Evolutionary conservation across 208 protist species (phyloP).

Genomic region (Jaenimonas drosophilae): DNA sequence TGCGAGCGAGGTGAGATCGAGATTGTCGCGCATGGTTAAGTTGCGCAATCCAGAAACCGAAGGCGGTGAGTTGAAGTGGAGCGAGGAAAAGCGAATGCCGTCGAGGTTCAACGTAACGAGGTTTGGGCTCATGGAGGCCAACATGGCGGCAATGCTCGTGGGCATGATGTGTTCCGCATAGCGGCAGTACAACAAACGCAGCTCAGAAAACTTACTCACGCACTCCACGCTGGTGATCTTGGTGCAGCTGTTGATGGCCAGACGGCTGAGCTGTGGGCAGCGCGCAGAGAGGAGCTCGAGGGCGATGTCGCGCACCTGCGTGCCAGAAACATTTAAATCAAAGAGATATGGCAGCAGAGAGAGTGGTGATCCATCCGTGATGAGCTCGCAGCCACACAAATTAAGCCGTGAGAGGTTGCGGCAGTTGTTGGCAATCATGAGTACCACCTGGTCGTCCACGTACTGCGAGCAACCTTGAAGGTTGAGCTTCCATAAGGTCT

Average conservation of each 20-base stretch:
- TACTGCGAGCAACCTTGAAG: slow-evolving; percentile 48
- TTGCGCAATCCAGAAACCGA: slow-evolving; percentile 30
- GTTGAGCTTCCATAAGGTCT: slow-evolving; percentile 58
- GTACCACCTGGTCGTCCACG: slow-evolving; percentile 40
- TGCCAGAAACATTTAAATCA: slow-evolving; percentile 56
- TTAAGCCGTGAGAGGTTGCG: slow-evolving; percentile 59
- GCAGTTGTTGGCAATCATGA: slow-evolving; percentile 44
- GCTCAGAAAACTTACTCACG: slow-evolving; percentile 30
- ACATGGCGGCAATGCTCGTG: slow-evolving; percentile 23
- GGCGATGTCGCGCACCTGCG: slow-evolving; percentile 27
- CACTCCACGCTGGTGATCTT: slow-evolving; percentile 30
- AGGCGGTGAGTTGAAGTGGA: slow-evolving; percentile 21
- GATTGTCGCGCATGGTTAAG: slow-evolving; percentile 66
- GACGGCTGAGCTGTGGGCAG: slow-evolving; percentile 49
- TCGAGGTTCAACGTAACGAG: slow-evolving; percentile 66
- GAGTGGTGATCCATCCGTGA: slow-evolving; percentile 40
- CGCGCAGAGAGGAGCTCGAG: slow-evolving; percentile 36
- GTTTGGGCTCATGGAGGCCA: slow-evolving; percentile 30
- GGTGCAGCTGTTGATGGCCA: slow-evolving; percentile 68
- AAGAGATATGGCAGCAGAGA: slow-evolving; percentile 46
- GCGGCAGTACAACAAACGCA: slow-evolving; percentile 71
- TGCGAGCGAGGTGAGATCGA: slow-evolving; percentile 1
- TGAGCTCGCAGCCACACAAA: slow-evolving; percentile 49
- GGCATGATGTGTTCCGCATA: slow-evolving; percentile 57
- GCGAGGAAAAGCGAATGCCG: slow-evolving; percentile 31